Conservation (phyloP, 2,329 filamentous ascomycete species). For the Epichloe glyceriae region DNA sequence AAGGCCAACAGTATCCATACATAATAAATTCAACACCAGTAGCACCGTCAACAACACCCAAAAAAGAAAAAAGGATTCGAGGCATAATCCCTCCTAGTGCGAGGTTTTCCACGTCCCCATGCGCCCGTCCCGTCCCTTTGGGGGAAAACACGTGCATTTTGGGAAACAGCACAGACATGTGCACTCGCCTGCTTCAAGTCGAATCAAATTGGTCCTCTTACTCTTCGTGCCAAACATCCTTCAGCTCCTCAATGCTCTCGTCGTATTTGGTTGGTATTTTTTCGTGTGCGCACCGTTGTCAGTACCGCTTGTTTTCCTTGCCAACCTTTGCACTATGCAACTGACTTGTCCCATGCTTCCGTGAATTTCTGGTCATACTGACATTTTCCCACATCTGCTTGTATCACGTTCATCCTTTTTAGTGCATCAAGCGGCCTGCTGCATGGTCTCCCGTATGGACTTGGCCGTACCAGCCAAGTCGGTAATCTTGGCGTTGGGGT, state of each 20-base stretch:
- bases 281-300: background rate
- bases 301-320: background rate
- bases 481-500: constrained; percentile 39
- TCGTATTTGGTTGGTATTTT: too few relatives aligned
- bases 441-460: constrained; percentile 12
- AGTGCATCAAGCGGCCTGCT: constrained; percentile 4
- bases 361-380: background rate
- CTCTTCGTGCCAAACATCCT: too few relatives aligned
- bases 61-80: too few relatives aligned
- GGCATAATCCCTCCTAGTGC: too few relatives aligned
- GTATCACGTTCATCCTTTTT: constrained; percentile 1
- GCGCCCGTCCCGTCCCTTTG: too few relatives aligned
- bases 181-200: background rate
- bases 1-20: background rate
- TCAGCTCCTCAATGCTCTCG: too few relatives aligned
- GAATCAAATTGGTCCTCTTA: too few relatives aligned
- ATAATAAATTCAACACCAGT: background rate
- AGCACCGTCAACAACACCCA: background rate
- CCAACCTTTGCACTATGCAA: background rate
- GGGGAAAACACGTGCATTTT: too few relatives aligned
- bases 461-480: constrained; percentile 61
- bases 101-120: too few relatives aligned
- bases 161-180: too few relatives aligned
- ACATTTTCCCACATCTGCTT: background rate
- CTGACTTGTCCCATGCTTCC: background rate